These are phyloP conservation scores for Chaetothyriales sp. DNA, from an alignment of 2,329 filamentous ascomycete genomes.

Conservation along the genomic window DNA sequence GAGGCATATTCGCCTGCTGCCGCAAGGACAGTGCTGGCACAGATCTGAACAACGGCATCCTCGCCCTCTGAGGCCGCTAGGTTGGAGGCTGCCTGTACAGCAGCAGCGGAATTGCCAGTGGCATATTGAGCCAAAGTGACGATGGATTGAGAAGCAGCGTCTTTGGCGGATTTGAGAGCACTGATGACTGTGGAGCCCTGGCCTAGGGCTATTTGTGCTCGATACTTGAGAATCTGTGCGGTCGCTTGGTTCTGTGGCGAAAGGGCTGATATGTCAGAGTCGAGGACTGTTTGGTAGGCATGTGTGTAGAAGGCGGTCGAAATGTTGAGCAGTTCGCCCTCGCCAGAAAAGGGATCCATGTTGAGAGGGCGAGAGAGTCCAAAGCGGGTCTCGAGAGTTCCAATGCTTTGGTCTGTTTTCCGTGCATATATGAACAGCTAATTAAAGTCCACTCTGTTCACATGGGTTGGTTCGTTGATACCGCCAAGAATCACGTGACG, in stretches of 20 bases:
- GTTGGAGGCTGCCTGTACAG: conserved; percentile 50
- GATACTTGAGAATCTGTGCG: conserved; percentile 63
- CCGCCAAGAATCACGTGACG: background rate
- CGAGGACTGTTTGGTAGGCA: conserved; percentile 73
- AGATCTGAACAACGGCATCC: conserved; percentile 67
- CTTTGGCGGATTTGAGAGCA: conserved; percentile 50
- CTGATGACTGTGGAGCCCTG: conserved; percentile 60
- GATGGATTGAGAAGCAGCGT: conserved; percentile 63
- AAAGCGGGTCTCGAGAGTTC: background rate
- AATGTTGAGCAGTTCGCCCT: conserved; percentile 55
- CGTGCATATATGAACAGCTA: background rate
- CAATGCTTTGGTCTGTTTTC: too few species aligned
- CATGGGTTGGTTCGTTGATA: background rate
- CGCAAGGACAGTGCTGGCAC: conserved; percentile 70
- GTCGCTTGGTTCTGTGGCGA: conserved; percentile 64
- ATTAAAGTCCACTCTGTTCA: background rate
- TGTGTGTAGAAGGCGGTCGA: conserved; percentile 57
- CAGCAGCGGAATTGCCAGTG: conserved; percentile 50
- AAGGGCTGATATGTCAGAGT: conserved; percentile 70
- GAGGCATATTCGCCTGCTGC: conserved; percentile 70
- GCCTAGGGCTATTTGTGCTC: conserved; percentile 70
- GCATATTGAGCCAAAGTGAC: conserved; percentile 58
- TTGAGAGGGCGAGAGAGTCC: background rate
- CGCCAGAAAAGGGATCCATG: conserved; percentile 52
- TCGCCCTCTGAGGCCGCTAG: conserved; percentile 55